phyloP scores from a whole-genome alignment of 1,139 yeast genomes.

The Kodamaea suecica region DNA sequence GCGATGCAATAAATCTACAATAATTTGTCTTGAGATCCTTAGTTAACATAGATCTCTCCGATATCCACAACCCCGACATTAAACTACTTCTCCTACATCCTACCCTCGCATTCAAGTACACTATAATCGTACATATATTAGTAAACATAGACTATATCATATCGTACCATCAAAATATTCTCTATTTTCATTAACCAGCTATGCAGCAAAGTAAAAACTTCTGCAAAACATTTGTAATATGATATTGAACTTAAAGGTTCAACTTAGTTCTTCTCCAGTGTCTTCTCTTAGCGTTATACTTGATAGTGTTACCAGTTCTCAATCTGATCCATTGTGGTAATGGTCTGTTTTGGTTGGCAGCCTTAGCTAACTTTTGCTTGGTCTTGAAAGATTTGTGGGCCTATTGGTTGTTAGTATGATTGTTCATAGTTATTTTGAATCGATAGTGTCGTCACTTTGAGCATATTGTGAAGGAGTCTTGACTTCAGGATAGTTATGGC shows the following conservation, averaged over 20 bases:
- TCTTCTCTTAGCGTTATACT: constrained; percentile 99
- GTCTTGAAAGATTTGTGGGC: constrained; percentile 96
- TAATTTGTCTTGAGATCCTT: no score
- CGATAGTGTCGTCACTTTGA: no score
- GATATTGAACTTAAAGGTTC: constrained; percentile 66
- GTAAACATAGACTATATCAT: constrained; percentile 3
- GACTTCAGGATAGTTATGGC: no score
- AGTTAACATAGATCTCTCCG: no score
- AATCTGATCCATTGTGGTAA: constrained; percentile 99
- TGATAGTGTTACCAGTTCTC: constrained; percentile 96
- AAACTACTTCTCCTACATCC: background rate
- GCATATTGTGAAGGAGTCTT: no score
- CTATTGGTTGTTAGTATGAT: constrained; percentile 47
- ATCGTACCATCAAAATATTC: constrained; percentile 5
- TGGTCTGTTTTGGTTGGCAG: constrained; percentile 99
- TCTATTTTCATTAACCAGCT: background rate
- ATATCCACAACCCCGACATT: no score
- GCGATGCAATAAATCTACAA: no score
- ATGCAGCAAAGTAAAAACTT: background rate
- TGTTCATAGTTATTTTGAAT: no score
- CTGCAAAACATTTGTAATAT: constrained; percentile 5
- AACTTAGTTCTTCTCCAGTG: constrained; percentile 99
- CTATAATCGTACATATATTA: constrained; percentile 2
- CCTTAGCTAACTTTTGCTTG: constrained; percentile 99
- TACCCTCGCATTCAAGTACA: background rate